Percentiles rank a stretch among this genome's conserved stretches.
Evolutionary conservation across 2,329 filamentous ascomycete genomes (phyloP).

Genomic region (Lachnellula occidentalis): DNA sequence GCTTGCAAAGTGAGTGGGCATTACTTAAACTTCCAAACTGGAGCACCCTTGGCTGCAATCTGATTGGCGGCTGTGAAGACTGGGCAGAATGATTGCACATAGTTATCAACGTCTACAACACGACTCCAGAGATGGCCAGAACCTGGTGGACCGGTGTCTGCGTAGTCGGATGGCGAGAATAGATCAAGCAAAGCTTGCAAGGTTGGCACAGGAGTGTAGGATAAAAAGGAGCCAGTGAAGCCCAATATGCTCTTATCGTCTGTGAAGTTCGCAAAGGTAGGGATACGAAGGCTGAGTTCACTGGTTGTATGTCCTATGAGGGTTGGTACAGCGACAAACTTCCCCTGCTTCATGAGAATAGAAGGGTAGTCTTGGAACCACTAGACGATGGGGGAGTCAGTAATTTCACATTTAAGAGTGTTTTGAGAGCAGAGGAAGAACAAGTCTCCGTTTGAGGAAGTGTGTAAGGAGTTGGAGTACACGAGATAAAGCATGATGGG

Average conservation of each 20-base stretch:
- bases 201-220: constrained; percentile 1
- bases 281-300: constrained; percentile 9
- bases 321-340: constrained; percentile 8
- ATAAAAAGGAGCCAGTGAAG: constrained; percentile 1
- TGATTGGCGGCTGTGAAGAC: constrained; percentile 4
- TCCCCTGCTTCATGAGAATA: constrained; percentile 3
- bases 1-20: not conserved
- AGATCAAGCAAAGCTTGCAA: constrained; percentile 3
- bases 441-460: too few relatives aligned
- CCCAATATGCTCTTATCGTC: constrained; percentile 2
- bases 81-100: constrained; percentile 13
- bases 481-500: too few relatives aligned
- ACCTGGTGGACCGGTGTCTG: constrained; percentile 12
- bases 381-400: too few relatives aligned
- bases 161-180: constrained; percentile 5
- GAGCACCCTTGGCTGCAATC: not conserved
- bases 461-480: too few relatives aligned
- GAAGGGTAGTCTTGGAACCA: constrained; percentile 10
- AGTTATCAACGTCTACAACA: constrained; percentile 13
- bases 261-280: constrained; percentile 2
- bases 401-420: too few relatives aligned
- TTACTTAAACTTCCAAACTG: constrained; percentile 11
- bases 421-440: too few relatives aligned
- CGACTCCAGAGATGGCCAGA: constrained; percentile 10
- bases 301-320: constrained; percentile 11